Evolutionary conservation across 352 stramenopile genomes (phyloP), one percentile per base, ranked within the genome.

Genomic region (Globisporangium spinosum): DNA sequence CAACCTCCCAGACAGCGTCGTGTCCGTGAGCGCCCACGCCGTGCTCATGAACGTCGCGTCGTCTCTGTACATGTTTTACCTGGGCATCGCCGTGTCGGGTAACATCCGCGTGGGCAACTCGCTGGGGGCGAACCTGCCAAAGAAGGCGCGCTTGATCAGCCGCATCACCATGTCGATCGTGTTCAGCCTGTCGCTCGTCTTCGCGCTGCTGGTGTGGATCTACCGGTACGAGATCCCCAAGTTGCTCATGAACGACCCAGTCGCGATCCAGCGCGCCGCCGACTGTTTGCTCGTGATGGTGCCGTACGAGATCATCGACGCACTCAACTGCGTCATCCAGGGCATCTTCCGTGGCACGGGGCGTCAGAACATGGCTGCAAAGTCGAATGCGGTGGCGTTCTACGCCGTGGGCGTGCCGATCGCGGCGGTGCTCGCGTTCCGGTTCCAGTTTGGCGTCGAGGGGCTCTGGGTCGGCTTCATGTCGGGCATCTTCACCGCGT

Each of bases 401-500:
- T 96, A 95, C 68, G 67, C 70, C 0, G 74, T 94, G 51, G 87
- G 84, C 23, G 80, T 96, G 17, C 87, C 89, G 20, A 34, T 91
- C n/a, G 83, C 72, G 0, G 85, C 76, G 20, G 27, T 90, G 12
- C 53, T 92, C 4, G 85, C 76, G 2, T 86, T 95, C 59, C 56
- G 68, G 9, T 78, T 75, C 25, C 25, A 64, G 0, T 79, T 74
- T 51, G 71, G 74, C 45, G 70, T 93, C 45, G 85, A 89, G 58
- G 89, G 89, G 2, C 70, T 96, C 49, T 96, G 89, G 89, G 61
- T 90, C 13, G 86, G 89, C 45, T 93, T 95, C 55, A 87, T 81
- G 29, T 47, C 75, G 10, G 84, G 82, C 32, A 75, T 92, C 8
- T 65, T 65, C 43, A 71, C 66, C 9, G 66, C 66, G n/a, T 61